Conservation (phyloP, 1,284 basidiomycete species). For the Microbotryum lychnidis-dioicae region DNA sequence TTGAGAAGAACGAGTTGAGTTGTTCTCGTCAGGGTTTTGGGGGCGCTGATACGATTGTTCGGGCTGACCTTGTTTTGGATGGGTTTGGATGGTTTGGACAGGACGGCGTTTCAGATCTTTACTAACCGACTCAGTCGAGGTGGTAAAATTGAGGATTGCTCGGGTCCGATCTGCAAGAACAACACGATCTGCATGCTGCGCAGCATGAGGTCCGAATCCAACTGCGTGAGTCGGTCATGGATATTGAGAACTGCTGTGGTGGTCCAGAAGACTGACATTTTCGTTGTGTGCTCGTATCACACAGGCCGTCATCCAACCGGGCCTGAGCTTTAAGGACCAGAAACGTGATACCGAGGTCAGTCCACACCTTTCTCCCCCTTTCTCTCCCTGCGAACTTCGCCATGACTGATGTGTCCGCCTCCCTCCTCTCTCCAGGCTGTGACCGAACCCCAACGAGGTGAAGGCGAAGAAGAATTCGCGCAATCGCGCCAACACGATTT, state of each 20-base stretch:
- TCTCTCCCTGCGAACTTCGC: too few relatives aligned
- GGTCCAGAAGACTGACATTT: background rate
- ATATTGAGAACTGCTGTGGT: too few relatives aligned
- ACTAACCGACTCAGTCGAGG: slow-evolving; percentile 20
- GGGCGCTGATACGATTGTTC: too few relatives aligned
- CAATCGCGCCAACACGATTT: slow-evolving; percentile 25
- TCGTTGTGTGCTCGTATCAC: too few relatives aligned
- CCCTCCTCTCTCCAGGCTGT: slow-evolving; percentile 9
- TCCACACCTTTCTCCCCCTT: background rate
- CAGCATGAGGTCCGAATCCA: slow-evolving; percentile 25
- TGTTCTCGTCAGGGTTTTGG: slow-evolving; percentile 33
- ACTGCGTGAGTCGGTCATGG: slow-evolving; percentile 18
- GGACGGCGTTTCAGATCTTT: slow-evolving; percentile 25
- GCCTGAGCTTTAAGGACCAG: slow-evolving; percentile 28
- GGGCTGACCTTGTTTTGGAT: background rate
- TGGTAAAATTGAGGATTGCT: slow-evolving; percentile 26
- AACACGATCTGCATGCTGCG: slow-evolving; percentile 29
- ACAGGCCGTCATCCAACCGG: slow-evolving; percentile 25
- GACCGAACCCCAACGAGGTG: slow-evolving; percentile 27
- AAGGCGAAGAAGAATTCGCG: slow-evolving; percentile 13
- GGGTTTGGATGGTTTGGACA: background rate
- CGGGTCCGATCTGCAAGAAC: slow-evolving; percentile 19
- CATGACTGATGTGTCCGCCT: too few relatives aligned
- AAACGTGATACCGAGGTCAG: slow-evolving; percentile 29
- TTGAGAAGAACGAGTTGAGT: slow-evolving; percentile 47